phyloP scores from a whole-genome alignment of 148 eudicot genomes.

The Dysphania ambrosioides region DNA sequence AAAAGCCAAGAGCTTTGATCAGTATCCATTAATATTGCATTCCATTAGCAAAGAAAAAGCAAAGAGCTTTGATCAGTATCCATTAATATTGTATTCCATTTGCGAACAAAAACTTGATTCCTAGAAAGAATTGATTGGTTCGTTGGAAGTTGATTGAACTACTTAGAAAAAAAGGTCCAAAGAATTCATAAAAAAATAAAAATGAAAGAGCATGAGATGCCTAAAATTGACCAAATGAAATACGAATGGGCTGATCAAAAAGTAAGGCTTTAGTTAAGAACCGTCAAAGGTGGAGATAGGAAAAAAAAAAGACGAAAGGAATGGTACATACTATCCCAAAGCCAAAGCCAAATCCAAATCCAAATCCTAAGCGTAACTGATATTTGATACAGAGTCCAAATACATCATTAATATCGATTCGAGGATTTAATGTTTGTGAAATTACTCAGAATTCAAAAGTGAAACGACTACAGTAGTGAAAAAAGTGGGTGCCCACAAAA shows the following conservation, averaged over 20 bases:
- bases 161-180: not conserved
- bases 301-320: not conserved
- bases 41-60: not conserved
- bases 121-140: conserved; percentile 2
- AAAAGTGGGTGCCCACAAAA: too few relatives aligned
- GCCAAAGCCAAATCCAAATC: not conserved
- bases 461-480: too few relatives aligned
- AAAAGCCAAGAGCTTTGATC: too few relatives aligned
- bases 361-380: too few relatives aligned
- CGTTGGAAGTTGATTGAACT: conserved; percentile 3
- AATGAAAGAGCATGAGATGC: conserved; percentile 1
- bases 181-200: not conserved
- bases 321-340: not conserved
- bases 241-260: not conserved
- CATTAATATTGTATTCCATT: not conserved
- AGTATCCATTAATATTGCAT: too few relatives aligned
- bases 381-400: too few relatives aligned
- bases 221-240: conserved; percentile 1
- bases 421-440: too few relatives aligned
- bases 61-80: not conserved
- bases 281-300: not conserved
- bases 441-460: too few relatives aligned
- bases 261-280: conserved; percentile 2
- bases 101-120: not conserved
- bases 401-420: too few relatives aligned